Conservation (phyloP, 2,329 filamentous ascomycete genomes). For the Colletotrichum coccodes region DNA sequence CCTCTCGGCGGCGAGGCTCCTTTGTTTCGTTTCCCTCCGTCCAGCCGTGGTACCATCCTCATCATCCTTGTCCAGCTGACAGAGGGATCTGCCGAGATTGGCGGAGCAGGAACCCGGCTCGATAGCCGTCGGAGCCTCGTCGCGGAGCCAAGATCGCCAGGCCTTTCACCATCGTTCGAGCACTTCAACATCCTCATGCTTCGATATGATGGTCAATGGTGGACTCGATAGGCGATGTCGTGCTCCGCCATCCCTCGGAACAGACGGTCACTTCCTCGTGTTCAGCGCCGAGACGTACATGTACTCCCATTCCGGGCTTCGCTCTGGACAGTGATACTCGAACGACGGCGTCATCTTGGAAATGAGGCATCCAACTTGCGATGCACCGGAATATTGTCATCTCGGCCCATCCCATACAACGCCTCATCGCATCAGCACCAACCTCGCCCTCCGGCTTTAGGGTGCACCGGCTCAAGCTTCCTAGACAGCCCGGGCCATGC, state of each 20-base stretch:
- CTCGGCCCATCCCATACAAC: too few relatives aligned
- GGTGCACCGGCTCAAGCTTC: too few relatives aligned
- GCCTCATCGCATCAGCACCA: too few relatives aligned
- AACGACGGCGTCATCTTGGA: not conserved
- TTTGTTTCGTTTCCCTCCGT: not conserved
- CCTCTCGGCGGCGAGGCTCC: not conserved
- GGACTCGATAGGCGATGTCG: too few relatives aligned
- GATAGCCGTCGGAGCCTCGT: not conserved
- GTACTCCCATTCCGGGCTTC: not conserved
- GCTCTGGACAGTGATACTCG: not conserved
- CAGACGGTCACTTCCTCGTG: not conserved
- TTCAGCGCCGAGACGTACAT: not conserved
- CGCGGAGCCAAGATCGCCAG: not conserved
- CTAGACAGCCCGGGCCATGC: not conserved
- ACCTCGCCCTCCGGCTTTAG: too few relatives aligned
- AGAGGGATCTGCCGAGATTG: conserved; percentile 9
- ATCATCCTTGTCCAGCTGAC: conserved; percentile 18
- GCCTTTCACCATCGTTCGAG: not conserved
- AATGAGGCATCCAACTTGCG: not conserved
- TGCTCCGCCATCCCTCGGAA: not conserved
- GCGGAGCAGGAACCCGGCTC: not conserved
- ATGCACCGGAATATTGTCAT: not conserved
- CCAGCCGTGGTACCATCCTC: not conserved
- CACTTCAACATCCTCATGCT: not conserved
- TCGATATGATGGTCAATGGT: not conserved